phyloP scores from a whole-genome alignment of 2,329 filamentous ascomycete species.

The Penicillium decumbens region DNA sequence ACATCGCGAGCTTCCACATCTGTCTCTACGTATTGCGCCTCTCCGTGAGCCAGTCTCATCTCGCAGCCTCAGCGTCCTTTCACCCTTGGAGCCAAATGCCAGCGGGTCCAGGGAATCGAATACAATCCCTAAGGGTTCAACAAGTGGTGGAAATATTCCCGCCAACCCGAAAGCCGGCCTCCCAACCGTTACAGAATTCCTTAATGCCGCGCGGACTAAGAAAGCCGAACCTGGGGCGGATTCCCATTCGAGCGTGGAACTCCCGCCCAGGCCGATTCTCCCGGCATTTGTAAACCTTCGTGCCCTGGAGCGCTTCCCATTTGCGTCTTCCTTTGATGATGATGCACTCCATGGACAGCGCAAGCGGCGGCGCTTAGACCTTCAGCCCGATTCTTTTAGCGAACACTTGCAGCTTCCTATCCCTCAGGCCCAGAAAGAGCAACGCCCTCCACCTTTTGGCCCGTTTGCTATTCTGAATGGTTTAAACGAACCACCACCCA shows the following conservation, averaged over 20 bases:
- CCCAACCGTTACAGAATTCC: constrained; percentile 34
- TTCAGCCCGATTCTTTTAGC: constrained; percentile 39
- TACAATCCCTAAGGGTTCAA: constrained; percentile 25
- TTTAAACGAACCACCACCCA: constrained; percentile 59
- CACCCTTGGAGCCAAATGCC: constrained; percentile 45
- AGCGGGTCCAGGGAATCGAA: constrained; percentile 31
- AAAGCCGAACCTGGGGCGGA: constrained; percentile 32
- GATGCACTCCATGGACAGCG: constrained; percentile 32
- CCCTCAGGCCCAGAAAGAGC: constrained; percentile 45
- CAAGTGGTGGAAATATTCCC: constrained; percentile 29
- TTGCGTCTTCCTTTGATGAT: constrained; percentile 38
- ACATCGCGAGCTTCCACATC: constrained; percentile 41
- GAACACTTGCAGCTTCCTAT: constrained; percentile 47
- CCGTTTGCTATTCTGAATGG: constrained; percentile 53
- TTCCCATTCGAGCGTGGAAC: constrained; percentile 32
- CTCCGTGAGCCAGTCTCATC: constrained; percentile 45
- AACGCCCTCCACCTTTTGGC: constrained; percentile 42
- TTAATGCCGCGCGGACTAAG: constrained; percentile 36
- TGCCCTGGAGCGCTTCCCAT: constrained; percentile 43
- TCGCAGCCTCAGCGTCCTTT: constrained; percentile 39
- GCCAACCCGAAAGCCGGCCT: constrained; percentile 27
- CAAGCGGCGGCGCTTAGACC: constrained; percentile 44
- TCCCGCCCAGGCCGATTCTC: constrained; percentile 39
- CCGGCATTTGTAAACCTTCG: constrained; percentile 48
- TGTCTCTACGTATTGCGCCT: constrained; percentile 45